Base-by-base conservation (phyloP, 2,329 filamentous ascomycete genomes). In the Nemania sp. region DNA sequence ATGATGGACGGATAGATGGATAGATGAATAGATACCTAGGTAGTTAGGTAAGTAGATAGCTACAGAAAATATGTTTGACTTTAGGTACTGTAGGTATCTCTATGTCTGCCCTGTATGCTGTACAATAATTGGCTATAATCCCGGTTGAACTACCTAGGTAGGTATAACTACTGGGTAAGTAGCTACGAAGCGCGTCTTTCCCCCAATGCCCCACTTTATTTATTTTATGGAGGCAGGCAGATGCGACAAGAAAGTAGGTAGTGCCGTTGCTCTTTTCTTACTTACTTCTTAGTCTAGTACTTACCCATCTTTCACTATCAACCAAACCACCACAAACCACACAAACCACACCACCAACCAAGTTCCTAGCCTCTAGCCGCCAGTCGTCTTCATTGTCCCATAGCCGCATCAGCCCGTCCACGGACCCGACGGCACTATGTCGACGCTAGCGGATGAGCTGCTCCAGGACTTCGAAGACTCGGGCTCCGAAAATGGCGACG, bases 401-500 rank as follows among this genome's bases (percentile, higher is more conserved):
- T 38, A n/a, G 38, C 29, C 8, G 24, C 32, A 52, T 29, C 49
- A 13, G 32, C 26, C 26, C 24, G 18, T 29, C 24, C 32, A 51
- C 29, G 15, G 7, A 52, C 49, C 38, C 11, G 45, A 47, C 70
- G 64, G 29, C 76, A 80, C 69, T 60, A 97, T 98, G 94, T 93
- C 95, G 79, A 97, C 93, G 52, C 87, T 97, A 71, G 95, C 93
- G 70, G 94, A 98, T 77, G 95, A 98, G 79, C 88, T 99, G 11
- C 86, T 98, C 74, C 93, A 96, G 77, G 93, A 97, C 79, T 96
- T 97, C 72, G 93, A 94, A 75, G 93, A 97, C 77, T 93, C 90
- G 5, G 93, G 90, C 59, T 93, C 93, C 60, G 93, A 96, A 74
- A 88, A 87, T 43, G 90, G 91, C 69, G 88, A 89, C 41, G 84